phyloP scores from a whole-genome alignment of 371 early-diverging fungal species.

The Rhizopus microsporus region DNA sequence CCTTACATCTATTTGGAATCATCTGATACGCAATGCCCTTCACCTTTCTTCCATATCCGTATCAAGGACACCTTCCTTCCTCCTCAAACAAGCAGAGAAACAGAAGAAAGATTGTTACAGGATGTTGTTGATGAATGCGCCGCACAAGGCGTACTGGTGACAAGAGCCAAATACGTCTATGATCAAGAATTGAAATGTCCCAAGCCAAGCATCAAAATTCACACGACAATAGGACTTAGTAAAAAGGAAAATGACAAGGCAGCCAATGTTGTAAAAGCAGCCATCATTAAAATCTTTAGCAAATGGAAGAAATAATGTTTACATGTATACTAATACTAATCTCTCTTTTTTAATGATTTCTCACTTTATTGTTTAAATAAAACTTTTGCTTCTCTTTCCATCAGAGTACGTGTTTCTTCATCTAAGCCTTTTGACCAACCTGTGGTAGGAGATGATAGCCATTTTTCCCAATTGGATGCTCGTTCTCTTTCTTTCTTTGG shows the following conservation, averaged over 20 bases:
- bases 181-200: constrained; percentile 81
- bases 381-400: constrained; percentile 28
- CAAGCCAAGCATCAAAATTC: constrained; percentile 82
- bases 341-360: constrained; percentile 14
- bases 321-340: neutral
- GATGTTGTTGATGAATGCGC: constrained; percentile 83
- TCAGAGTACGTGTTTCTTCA: constrained; percentile 20
- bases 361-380: constrained; percentile 3
- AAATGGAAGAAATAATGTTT: constrained; percentile 46
- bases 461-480: constrained; percentile 12
- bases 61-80: constrained; percentile 51
- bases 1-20: constrained; percentile 53
- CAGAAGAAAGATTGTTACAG: constrained; percentile 70
- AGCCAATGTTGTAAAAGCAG: constrained; percentile 63
- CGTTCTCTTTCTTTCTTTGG: neutral
- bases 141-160: constrained; percentile 76
- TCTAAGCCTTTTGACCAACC: constrained; percentile 37
- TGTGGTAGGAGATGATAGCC: constrained; percentile 33
- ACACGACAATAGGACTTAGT: constrained; percentile 73
- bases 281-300: constrained; percentile 55
- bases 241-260: constrained; percentile 86
- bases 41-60: constrained; percentile 71
- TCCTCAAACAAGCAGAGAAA: constrained; percentile 48
- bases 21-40: constrained; percentile 50
- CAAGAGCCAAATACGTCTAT: constrained; percentile 84